Conservation (phyloP, 495 filamentous ascomycete species). For the Talaromyces trachyspermus region DNA sequence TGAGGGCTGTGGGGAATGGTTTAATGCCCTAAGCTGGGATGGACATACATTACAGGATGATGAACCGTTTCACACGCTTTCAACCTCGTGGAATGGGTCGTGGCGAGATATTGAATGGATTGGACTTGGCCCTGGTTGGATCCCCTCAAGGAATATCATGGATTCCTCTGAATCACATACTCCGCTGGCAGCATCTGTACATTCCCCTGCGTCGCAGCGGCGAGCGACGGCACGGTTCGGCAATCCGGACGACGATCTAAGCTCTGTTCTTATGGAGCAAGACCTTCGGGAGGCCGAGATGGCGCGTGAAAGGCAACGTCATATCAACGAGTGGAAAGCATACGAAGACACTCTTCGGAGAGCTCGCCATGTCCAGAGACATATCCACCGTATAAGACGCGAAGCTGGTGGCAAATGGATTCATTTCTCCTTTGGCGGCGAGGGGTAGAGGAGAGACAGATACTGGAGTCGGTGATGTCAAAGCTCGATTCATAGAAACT, state of each 20-base stretch:
- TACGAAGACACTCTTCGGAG: constrained; percentile 16
- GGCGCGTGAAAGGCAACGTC: constrained; percentile 22
- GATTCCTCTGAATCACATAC: not conserved
- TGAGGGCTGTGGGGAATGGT: constrained; percentile 70
- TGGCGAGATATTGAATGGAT: constrained; percentile 46
- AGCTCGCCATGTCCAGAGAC: constrained; percentile 20
- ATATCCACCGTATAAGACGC: constrained; percentile 20
- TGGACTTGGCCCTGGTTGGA: constrained; percentile 46
- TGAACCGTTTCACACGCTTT: constrained; percentile 17
- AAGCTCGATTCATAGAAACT: not conserved
- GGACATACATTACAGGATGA: constrained; percentile 23
- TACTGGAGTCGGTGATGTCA: not conserved
- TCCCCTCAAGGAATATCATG: constrained; percentile 12
- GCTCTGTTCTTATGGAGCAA: not conserved
- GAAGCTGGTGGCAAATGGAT: constrained; percentile 33
- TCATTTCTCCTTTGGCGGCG: constrained; percentile 25
- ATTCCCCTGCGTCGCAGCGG: not conserved
- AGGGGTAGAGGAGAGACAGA: constrained; percentile 13
- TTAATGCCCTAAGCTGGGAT: constrained; percentile 49
- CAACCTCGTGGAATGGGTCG: constrained; percentile 43
- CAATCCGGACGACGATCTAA: not conserved
- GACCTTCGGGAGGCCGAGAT: constrained; percentile 26
- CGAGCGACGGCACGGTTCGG: constrained; percentile 10
- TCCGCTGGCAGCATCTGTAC: constrained; percentile 1
- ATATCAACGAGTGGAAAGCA: constrained; percentile 19